Evolutionary conservation across 345 rosid genomes (phyloP), one percentile per base, ranked within the genome.

Genomic region (Cochlearia excelsa): DNA sequence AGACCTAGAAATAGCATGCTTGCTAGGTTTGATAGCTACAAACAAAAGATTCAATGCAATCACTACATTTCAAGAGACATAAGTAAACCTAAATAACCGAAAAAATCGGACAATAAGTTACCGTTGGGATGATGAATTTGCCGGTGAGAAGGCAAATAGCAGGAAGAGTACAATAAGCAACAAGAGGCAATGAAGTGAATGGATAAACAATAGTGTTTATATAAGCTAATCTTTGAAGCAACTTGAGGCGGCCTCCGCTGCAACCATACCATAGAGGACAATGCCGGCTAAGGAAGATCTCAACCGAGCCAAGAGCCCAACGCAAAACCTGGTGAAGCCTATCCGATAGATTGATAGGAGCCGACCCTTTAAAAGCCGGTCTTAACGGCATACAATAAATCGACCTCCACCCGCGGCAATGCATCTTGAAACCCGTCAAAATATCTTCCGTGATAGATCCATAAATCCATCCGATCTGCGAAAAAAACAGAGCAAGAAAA

Each of bases 361-460:
- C 23, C 23, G 23, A 16, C 23, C 23, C 23, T 16, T 16, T 89
- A 80, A 93, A 93, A 61, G 94, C 94, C 1, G 97, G 97, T 83
- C 99, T 83, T 67, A 82, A 50, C 7, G 97, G 99, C 99, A 93
- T 85, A 86, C 95, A 86, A 75, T 93, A 93, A 27, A 93, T 66
- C 0, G 99, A 93, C 65, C 99, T 82, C 99, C 99, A 93, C 78
- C 97, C 97, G 4, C 99, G 85, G 69, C 99, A 93, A 61, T 93
- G 97, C 97, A 93, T 93, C 81, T 85, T 89, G 78, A 89, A 93
- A 57, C 99, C 99, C 2, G 95, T 86, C 66, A 93, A 75, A 74
- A 93, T 93, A 57, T 92, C 98, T 69, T 92, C 98, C 0, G 98
- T 92, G 39, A 93, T 81, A 34, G 99, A 86, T 35, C 99, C 99